Base-by-base conservation (phyloP, 108 stramenopile species). In the Stephanodiscus triporus region DNA sequence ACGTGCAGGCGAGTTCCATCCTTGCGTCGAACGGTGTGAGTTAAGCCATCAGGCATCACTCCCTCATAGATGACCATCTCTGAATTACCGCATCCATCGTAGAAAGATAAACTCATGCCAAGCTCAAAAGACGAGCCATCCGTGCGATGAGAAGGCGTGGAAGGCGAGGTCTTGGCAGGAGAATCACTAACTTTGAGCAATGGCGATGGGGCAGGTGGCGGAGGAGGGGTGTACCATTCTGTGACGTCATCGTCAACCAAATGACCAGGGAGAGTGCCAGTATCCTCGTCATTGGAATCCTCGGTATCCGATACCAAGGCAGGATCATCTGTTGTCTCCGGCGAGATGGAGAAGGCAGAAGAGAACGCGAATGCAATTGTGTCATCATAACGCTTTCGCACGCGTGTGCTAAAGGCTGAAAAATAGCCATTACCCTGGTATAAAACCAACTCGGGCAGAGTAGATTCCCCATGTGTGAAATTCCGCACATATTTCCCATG, bases 1-100 rank as follows among this genome's bases (percentile, higher is more conserved):
- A 50, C 65, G 5, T 17, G n/a, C 2, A 30, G 27, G 19, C 50
- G 48, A 8, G 65, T 50, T 0, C 65, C 48, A 29, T 66, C 65
- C 30, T 29, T 9, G 0, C 16, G 11, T 2, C 65, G 27, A 20
- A 66, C 26, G 0, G 49, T 66, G 49, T 66, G 65, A 11, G 30
- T 50, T n/a, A 66, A 4, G 14, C 65, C 65, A 36, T 66, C 65
- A 9, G 65, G 49, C 27, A 29, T 49, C 0, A 50, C 49, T 30
- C 65, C 65, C 49, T 66, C 65, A 32, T 66, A 66, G 20, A 53
- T n/a, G 6, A 53, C 51, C 8, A 20, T 20, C 8, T 53, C 51
- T 1, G 51, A 6, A 6, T 53, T 19, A 10, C 51, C 51, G 1
- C 7, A 1, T 0, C 51, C 51, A 20, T 53, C 51, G 20, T 24